Conservation (phyloP, 306 rosid species). For the Ceratonia siliqua region DNA sequence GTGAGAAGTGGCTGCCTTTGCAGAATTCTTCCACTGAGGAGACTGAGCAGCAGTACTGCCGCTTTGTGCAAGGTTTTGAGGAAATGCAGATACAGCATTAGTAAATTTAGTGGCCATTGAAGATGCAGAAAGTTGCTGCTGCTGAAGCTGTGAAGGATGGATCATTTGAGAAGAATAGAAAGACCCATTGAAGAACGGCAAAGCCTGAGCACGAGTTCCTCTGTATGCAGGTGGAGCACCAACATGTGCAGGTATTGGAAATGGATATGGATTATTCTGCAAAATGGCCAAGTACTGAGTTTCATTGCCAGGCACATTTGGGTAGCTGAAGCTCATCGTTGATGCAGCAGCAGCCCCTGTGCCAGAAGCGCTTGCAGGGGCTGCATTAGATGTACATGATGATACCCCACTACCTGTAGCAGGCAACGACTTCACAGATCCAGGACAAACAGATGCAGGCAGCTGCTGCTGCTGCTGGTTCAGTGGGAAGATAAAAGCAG, state of each 20-base stretch:
- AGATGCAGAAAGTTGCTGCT: slow-evolving; percentile 60
- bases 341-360: slow-evolving; percentile 57
- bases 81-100: slow-evolving; percentile 64
- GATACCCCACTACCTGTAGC: slow-evolving; percentile 53
- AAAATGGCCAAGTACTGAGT: slow-evolving; percentile 86
- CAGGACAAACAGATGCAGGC: slow-evolving; percentile 74
- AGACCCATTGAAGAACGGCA: slow-evolving; percentile 83
- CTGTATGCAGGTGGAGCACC: slow-evolving; percentile 85
- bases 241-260: slow-evolving; percentile 84
- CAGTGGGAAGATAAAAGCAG: slow-evolving; percentile 85
- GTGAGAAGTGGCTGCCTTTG: slow-evolving; percentile 55
- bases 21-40: slow-evolving; percentile 82
- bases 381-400: slow-evolving; percentile 45
- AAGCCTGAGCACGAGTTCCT: slow-evolving; percentile 74
- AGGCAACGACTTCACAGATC: slow-evolving; percentile 68
- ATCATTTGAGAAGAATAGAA: slow-evolving; percentile 84
- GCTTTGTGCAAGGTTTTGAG: slow-evolving; percentile 74
- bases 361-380: slow-evolving; percentile 43
- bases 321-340: slow-evolving; percentile 85
- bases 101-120: slow-evolving; percentile 75
- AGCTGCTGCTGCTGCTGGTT: slow-evolving; percentile 89
- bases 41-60: slow-evolving; percentile 67
- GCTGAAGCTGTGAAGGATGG: slow-evolving; percentile 87
- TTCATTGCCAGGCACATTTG: slow-evolving; percentile 74
- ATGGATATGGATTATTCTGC: slow-evolving; percentile 84